Evolutionary conservation across 75 land plant species (phyloP).

Genomic region (Selaginella moellendorffii): DNA sequence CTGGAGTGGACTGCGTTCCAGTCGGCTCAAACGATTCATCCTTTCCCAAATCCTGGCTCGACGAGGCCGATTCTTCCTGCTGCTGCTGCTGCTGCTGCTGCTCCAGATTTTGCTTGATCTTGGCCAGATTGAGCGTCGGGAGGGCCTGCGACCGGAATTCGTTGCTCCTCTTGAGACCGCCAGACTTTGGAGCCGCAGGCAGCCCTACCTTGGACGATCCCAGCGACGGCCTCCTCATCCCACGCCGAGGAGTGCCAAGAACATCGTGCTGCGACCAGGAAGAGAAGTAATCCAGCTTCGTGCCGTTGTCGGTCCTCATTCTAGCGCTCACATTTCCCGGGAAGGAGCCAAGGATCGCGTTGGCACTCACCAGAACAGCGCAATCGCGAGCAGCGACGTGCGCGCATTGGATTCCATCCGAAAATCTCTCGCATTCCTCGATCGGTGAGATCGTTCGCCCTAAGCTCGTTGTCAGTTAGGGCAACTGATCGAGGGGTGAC

Average conservation of each 20-base stretch:
- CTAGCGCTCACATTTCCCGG: no score
- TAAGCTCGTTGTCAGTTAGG: no score
- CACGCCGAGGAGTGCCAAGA: neutral
- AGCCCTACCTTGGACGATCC: neutral
- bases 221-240: neutral
- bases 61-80: constrained; percentile 7
- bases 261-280: neutral
- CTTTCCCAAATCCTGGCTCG: constrained; percentile 5
- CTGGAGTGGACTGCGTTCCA: neutral
- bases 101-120: constrained; percentile 14
- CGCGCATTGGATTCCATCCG: no score
- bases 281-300: neutral
- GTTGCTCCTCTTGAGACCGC: neutral
- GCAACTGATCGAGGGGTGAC: no score
- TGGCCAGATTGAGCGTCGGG: constrained; percentile 23
- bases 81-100: constrained; percentile 16
- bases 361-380: no score
- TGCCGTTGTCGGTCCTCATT: neutral
- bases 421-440: no score
- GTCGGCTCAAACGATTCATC: neutral
- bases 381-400: no score
- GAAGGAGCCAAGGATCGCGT: no score
- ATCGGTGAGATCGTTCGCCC: no score
- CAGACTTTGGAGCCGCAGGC: neutral
- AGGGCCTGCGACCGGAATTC: neutral